Evolutionary conservation across 331 rosid genomes (phyloP), one percentile per base, ranked within the genome.

Genomic region (Prunus yedoensis): DNA sequence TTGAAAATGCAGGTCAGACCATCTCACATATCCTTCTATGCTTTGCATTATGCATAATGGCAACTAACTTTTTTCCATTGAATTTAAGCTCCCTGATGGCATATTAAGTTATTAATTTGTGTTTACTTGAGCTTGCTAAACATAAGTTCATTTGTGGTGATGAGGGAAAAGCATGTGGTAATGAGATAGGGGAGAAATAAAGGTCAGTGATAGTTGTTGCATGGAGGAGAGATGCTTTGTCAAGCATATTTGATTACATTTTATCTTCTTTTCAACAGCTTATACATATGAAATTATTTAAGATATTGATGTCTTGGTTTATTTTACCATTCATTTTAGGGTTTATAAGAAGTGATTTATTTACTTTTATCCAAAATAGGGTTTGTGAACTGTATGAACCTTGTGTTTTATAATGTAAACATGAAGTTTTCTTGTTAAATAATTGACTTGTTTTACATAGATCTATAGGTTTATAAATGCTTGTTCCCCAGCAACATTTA

Each of bases 1-100:
- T 85, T 87, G 97, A 91, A 71, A 95, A 59, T 87, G 86, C 99
- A 89, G 99, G 99, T 94, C 71, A 63, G 89, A 32, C 72, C 71
- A 73, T 82, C 16, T 78, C 50, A 25, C 46, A 1, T 74, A 10
- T 43, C 20, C 47, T n/a, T 16, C 3, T 63, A 2, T 46, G n/a
- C 8, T 13, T 45, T 60, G 60, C 15, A 11, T 21, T 7, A 20
- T 71, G 75, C 58, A 11, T 59, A 25, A 59, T 59, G 18, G 32
- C 25, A 56, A 46, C 21, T 57, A 20, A 45, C 54, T 2, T 45
- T 57, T 38, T 21, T 72, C 43, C 25, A 10, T 41, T 16, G n/a
- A n/a, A n/a, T n/a, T n/a, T n/a, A n/a, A n/a, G n/a, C n/a, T n/a
- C n/a, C n/a, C n/a, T n/a, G 3, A 41, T 46, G 23, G 14, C 28